Percentiles rank a stretch among this genome's conserved stretches.
These are phyloP conservation scores for Camellia oleifera DNA, from an alignment of 179 eudicot genomes.

Conservation along the genomic window DNA sequence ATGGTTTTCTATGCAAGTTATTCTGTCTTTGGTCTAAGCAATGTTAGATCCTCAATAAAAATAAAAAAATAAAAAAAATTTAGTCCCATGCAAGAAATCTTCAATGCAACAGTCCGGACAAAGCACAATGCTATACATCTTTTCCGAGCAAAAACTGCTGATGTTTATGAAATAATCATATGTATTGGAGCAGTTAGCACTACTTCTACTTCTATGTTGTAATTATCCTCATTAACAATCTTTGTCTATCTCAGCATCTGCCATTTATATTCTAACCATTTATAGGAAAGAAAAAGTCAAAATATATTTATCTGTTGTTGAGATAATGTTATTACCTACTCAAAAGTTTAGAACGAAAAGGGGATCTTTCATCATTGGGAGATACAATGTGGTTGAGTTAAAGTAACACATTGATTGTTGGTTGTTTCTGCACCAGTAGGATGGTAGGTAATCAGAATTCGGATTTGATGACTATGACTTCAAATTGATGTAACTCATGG, in stretches of 20 bases:
- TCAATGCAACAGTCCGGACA: background rate
- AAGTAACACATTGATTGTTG: background rate
- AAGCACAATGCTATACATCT: background rate
- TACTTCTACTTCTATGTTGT: constrained; percentile 2
- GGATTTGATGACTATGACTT: background rate
- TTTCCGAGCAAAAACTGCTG: background rate
- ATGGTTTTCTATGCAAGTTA: background rate
- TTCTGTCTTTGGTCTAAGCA: background rate
- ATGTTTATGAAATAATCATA: background rate
- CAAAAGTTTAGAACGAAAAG: background rate
- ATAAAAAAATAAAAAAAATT: background rate
- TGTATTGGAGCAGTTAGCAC: background rate
- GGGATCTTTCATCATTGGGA: background rate
- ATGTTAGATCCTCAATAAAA: background rate
- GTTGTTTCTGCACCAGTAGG: too few relatives aligned
- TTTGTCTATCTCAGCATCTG: background rate
- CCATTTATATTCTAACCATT: constrained; percentile 2
- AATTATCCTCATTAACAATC: background rate
- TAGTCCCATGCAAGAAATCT: background rate
- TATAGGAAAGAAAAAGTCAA: background rate
- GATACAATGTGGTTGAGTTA: background rate
- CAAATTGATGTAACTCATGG: background rate
- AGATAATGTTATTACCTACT: background rate
- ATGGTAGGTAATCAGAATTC: background rate
- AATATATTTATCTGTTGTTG: background rate